phyloP scores from a whole-genome alignment of 2,329 filamentous ascomycete genomes.

The Phialophora tarda region DNA sequence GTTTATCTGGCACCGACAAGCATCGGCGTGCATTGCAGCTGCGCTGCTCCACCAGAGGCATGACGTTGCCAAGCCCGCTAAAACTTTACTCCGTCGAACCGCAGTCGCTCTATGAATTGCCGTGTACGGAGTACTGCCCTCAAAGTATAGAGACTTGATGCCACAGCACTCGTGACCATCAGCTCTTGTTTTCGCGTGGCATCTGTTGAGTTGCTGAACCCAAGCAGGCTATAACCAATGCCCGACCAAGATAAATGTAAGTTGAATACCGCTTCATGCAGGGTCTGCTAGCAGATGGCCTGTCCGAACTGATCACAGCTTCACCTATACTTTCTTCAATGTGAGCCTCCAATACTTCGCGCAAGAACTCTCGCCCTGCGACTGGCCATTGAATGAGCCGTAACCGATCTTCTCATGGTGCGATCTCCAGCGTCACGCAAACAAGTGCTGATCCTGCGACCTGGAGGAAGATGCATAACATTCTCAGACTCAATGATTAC shows the following conservation, averaged over 20 bases:
- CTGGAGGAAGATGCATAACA: no score
- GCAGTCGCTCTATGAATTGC: no score
- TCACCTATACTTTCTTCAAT: background rate
- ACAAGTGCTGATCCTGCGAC: background rate
- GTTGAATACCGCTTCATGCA: background rate
- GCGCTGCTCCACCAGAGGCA: slow-evolving; percentile 12
- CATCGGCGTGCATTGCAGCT: slow-evolving; percentile 5
- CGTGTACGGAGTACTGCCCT: no score
- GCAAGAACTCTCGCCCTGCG: background rate
- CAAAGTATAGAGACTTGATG: no score
- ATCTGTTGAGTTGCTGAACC: background rate
- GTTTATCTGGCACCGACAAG: background rate
- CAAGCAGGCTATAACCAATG: background rate
- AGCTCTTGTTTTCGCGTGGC: background rate
- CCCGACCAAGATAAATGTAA: background rate
- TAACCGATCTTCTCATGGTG: background rate
- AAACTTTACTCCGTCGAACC: slow-evolving; percentile 18
- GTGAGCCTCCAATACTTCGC: background rate
- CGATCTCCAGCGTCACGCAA: background rate
- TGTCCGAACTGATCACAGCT: background rate
- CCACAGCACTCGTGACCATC: background rate
- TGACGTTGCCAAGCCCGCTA: slow-evolving; percentile 25
- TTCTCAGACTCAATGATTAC: no score
- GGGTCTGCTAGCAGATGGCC: no score
- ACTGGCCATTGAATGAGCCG: background rate